Conservation (phyloP, 495 filamentous ascomycete genomes). For the Penicillium nucicola region DNA sequence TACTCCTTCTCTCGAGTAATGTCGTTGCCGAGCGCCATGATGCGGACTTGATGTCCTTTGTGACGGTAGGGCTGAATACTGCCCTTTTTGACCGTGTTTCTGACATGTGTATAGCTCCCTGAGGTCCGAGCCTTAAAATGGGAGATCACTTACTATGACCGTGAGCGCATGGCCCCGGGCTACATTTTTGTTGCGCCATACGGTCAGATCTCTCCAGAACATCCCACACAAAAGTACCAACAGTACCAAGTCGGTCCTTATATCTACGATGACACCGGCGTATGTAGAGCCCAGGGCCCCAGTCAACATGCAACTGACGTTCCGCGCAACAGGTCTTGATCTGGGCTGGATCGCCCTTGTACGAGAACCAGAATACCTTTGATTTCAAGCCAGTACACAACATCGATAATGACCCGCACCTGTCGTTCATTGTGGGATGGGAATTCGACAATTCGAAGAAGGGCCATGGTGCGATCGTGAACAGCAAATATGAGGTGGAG, state of each 20-base stretch:
- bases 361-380: slow-evolving; percentile 35
- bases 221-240: slow-evolving; percentile 27
- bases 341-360: slow-evolving; percentile 38
- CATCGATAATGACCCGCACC: slow-evolving; percentile 34
- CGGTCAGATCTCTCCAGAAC: slow-evolving; percentile 24
- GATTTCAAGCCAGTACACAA: slow-evolving; percentile 40
- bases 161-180: slow-evolving; percentile 25
- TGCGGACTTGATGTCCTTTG: slow-evolving; percentile 39
- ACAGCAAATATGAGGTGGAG: slow-evolving; percentile 34
- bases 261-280: slow-evolving; percentile 42
- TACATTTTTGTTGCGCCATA: slow-evolving; percentile 47
- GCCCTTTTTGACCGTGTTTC: not conserved
- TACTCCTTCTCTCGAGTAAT: slow-evolving; percentile 25
- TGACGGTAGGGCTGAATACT: slow-evolving; percentile 26
- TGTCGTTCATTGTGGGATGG: slow-evolving; percentile 47
- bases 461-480: slow-evolving; percentile 32
- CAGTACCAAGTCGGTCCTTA: slow-evolving; percentile 44
- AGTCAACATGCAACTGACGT: slow-evolving; percentile 1
- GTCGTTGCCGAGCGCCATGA: slow-evolving; percentile 29
- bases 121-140: slow-evolving; percentile 31
- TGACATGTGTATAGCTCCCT: slow-evolving; percentile 19
- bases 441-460: slow-evolving; percentile 31
- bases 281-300: slow-evolving; percentile 4
- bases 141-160: slow-evolving; percentile 23
- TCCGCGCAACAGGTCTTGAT: slow-evolving; percentile 26